Conservation (phyloP, 73 alveolate species). For the Paramecium tetraurelia region DNA sequence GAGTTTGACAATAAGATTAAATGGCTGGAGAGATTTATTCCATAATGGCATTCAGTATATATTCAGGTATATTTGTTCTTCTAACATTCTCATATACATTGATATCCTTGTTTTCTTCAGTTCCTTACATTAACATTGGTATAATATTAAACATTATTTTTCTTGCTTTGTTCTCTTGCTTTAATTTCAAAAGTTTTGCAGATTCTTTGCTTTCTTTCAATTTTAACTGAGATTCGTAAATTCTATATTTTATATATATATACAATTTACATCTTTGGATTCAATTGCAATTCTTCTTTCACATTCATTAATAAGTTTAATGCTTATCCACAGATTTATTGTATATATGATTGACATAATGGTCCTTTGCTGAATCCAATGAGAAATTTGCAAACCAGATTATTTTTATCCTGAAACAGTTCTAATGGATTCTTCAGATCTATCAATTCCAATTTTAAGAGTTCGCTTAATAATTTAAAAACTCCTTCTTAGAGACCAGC, state of each 20-base stretch:
- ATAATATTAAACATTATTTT: background rate
- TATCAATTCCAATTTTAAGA: background rate
- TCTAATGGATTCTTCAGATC: background rate
- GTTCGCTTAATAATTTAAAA: background rate
- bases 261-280: slow-evolving; percentile 2
- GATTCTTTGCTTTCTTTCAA: background rate
- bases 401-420: background rate
- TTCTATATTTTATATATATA: background rate
- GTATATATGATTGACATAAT: background rate
- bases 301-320: slow-evolving; percentile 17
- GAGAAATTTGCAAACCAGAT: background rate
- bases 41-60: background rate
- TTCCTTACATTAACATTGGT: background rate
- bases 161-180: background rate
- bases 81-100: background rate
- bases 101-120: background rate
- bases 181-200: background rate
- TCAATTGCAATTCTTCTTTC: background rate
- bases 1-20: slow-evolving; percentile 24
- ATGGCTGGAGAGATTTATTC: slow-evolving; percentile 15
- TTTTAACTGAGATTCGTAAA: background rate
- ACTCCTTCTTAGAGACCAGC: slow-evolving; percentile 35
- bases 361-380: background rate
- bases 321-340: background rate
- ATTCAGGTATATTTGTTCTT: background rate